Evolutionary conservation across 768 basidiomycete species (phyloP).

Genomic region (Tephrocybe sp.): DNA sequence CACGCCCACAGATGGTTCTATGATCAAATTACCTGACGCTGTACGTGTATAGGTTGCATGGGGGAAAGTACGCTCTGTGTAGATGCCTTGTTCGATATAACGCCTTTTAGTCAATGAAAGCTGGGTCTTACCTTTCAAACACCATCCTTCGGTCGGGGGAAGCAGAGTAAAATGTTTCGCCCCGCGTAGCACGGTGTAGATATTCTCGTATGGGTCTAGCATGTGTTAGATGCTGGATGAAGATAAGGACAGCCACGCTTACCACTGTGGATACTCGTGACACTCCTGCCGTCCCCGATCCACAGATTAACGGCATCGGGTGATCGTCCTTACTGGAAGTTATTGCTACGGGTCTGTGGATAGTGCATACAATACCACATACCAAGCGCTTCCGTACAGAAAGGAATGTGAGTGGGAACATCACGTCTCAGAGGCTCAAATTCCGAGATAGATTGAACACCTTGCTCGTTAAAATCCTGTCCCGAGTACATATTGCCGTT

Average conservation of each 20-base stretch:
- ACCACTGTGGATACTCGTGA: slow-evolving; percentile 90
- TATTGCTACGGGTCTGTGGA: neutral
- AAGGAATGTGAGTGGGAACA: slow-evolving; percentile 66
- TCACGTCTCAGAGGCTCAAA: slow-evolving; percentile 62
- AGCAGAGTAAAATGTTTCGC: slow-evolving; percentile 83
- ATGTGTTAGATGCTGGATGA: neutral
- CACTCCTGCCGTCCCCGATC: slow-evolving; percentile 78
- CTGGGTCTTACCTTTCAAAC: slow-evolving; percentile 61
- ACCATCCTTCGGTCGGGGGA: slow-evolving; percentile 89
- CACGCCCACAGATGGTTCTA: slow-evolving; percentile 32
- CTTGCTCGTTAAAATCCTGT: slow-evolving; percentile 34
- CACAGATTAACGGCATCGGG: slow-evolving; percentile 94
- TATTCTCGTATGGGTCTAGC: slow-evolving; percentile 79
- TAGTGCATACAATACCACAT: slow-evolving; percentile 20
- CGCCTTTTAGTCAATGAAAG: neutral
- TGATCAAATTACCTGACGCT: slow-evolving; percentile 19
- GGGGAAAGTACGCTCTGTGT: slow-evolving; percentile 58
- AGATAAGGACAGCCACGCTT: slow-evolving; percentile 13
- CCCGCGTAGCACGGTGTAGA: slow-evolving; percentile 86
- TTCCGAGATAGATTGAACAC: slow-evolving; percentile 46
- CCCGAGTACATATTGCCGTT: slow-evolving; percentile 81
- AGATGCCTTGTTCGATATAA: neutral
- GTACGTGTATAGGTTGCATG: slow-evolving; percentile 63
- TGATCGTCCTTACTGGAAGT: slow-evolving; percentile 39
- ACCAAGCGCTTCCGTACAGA: slow-evolving; percentile 83